Evolutionary conservation across 2,329 filamentous ascomycete species (phyloP).

Genomic region (Neofusicoccum sp.): DNA sequence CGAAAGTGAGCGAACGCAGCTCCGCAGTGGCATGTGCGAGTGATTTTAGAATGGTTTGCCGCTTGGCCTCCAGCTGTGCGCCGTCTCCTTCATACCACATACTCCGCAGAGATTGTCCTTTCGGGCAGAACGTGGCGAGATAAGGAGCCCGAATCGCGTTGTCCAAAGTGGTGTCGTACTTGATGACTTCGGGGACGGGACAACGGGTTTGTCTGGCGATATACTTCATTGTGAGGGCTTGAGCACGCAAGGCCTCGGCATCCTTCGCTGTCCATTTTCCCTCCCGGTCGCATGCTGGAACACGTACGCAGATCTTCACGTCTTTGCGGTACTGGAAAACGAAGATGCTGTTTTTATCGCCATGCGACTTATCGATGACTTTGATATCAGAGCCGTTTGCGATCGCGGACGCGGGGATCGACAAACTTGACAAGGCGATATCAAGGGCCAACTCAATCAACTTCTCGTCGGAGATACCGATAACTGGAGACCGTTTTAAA

Average conservation of each 20-base stretch:
- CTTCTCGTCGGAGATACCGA: background rate
- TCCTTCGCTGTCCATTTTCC: conserved; percentile 4
- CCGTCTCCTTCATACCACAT: conserved; percentile 2
- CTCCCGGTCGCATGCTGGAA: background rate
- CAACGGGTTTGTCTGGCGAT: conserved; percentile 6
- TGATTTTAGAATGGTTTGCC: conserved; percentile 22
- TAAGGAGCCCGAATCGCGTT: conserved; percentile 11
- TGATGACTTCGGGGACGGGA: background rate
- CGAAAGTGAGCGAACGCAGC: conserved; percentile 20
- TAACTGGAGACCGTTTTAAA: background rate
- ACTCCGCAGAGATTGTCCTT: background rate
- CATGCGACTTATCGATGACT: background rate
- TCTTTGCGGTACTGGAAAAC: background rate
- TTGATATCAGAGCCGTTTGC: background rate
- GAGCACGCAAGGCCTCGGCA: background rate
- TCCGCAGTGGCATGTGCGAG: conserved; percentile 20
- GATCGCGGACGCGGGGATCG: background rate
- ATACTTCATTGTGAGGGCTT: conserved; percentile 8
- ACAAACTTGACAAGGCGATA: background rate
- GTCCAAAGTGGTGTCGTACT: conserved; percentile 4
- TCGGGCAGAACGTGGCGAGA: background rate
- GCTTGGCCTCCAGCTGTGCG: conserved; percentile 8
- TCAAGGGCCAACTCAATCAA: conserved; percentile 7
- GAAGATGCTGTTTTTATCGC: conserved; percentile 4
- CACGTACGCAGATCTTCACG: conserved; percentile 3